Evolutionary conservation across 2,329 filamentous ascomycete species (phyloP), one percentile per base, ranked within the genome.

Genomic region (Paecilomyces fulvus): DNA sequence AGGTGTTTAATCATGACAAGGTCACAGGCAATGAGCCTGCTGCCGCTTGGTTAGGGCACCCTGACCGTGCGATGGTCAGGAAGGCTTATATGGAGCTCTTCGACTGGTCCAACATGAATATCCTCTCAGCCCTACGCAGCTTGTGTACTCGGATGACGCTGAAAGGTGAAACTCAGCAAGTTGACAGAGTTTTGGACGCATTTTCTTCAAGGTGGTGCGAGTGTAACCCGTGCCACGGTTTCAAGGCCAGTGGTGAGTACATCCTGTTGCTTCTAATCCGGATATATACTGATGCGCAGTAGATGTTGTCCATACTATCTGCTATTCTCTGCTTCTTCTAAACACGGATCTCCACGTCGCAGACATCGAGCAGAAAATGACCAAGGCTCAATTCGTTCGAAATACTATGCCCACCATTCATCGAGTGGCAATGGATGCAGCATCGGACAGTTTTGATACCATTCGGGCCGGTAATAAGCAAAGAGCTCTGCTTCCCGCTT

Each of bases 361-460:
- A 57, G 92, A 97, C 68, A 96, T 97, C 64, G 91, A 95, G 59
- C 85, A 89, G 65, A 95, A 95, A 77, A 99, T 99, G 94, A 97
- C 92, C 1, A 85, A 89, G 56, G 87, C 82, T 60, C 92, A 97
- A 67, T 99, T 97, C 67, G 83, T 99, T 68, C 95, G 95, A 73
- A 99, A 99, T 69, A 96, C 94, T 3, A 86, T 97, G 79, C 88
- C 89, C 0, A 96, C 92, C 0, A 89, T 99, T 60, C 84, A 83
- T 57, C 85, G 90, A 52, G 86, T 89, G 11, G 81, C 91, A 9
- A 77, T 81, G 43, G 90, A 95, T 63, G 84, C 86, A n/a, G 83
- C 80, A 0, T 84, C 88, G 1, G 82, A 85, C 58, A 81, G 80
- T 1, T 87, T 88, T 60, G 81, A 86, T 31, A 78, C 82, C 3